phyloP scores from a whole-genome alignment of 148 eudicot species.

The Camellia lanceoleosa region DNA sequence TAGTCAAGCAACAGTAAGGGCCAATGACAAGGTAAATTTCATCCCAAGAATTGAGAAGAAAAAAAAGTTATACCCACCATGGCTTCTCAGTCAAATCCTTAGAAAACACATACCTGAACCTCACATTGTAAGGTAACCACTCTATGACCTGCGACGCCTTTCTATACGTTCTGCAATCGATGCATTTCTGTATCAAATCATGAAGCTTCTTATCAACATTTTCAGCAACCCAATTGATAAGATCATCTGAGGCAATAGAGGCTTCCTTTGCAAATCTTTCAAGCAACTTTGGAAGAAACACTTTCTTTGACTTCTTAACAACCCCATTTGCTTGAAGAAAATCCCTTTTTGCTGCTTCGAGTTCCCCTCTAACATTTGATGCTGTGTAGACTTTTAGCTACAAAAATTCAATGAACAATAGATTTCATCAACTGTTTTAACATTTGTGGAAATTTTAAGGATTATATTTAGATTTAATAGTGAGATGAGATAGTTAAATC shows the following conservation, averaged over 20 bases:
- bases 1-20: neutral
- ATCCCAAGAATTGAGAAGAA: neutral
- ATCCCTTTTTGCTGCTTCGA: conserved; percentile 67
- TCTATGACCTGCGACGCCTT: conserved; percentile 64
- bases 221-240: conserved; percentile 58
- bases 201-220: conserved; percentile 60
- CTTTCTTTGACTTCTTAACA: conserved; percentile 68
- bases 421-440: neutral
- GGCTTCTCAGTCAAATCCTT: conserved; percentile 71
- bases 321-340: conserved; percentile 57
- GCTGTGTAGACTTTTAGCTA: conserved; percentile 87
- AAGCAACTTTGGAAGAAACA: conserved; percentile 67
- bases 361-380: conserved; percentile 64
- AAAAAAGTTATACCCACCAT: conserved; percentile 52
- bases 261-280: conserved; percentile 75
- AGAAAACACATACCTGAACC: conserved; percentile 66
- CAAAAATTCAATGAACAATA: neutral
- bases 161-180: conserved; percentile 34
- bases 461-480: too few species aligned
- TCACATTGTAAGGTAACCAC: conserved; percentile 75
- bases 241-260: conserved; percentile 44
- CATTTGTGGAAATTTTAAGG: too few species aligned
- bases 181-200: conserved; percentile 59
- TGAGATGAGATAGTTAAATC: too few species aligned
- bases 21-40: neutral